Conservation (phyloP, 306 rosid genomes). For the Quercus alba region DNA sequence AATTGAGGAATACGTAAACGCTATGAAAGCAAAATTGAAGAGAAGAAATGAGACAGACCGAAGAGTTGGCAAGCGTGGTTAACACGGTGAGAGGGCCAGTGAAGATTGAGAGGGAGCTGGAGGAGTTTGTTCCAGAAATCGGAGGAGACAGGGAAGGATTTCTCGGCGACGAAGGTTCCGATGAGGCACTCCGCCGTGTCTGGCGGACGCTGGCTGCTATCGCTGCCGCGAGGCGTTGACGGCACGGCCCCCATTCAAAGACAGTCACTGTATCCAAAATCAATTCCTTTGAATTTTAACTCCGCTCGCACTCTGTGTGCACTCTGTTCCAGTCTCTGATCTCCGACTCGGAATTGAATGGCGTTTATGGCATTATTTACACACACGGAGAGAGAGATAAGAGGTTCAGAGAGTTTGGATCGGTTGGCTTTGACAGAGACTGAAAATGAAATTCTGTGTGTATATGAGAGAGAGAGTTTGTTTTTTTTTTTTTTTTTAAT, state of each 20-base stretch:
- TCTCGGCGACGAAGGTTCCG: slow-evolving; percentile 74
- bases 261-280: neutral
- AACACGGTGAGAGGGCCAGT: slow-evolving; percentile 76
- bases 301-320: no score
- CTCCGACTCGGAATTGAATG: slow-evolving; percentile 30
- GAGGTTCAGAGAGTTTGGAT: slow-evolving; percentile 31
- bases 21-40: neutral
- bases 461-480: slow-evolving; percentile 26
- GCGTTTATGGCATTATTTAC: slow-evolving; percentile 40
- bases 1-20: neutral
- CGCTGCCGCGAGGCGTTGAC: slow-evolving; percentile 73
- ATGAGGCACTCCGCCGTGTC: slow-evolving; percentile 88
- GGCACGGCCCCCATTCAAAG: slow-evolving; percentile 77
- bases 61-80: slow-evolving; percentile 81
- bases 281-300: no score
- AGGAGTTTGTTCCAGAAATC: slow-evolving; percentile 93
- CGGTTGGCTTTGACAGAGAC: slow-evolving; percentile 22
- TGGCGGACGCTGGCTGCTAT: slow-evolving; percentile 42
- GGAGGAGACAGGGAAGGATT: slow-evolving; percentile 81
- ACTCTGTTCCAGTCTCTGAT: neutral
- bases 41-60: slow-evolving; percentile 24
- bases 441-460: slow-evolving; percentile 26
- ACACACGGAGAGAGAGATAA: slow-evolving; percentile 11
- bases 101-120: slow-evolving; percentile 75
- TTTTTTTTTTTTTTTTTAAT: neutral